phyloP scores from a whole-genome alignment of 139 green algal species.

The Micromonas commoda region DNA sequence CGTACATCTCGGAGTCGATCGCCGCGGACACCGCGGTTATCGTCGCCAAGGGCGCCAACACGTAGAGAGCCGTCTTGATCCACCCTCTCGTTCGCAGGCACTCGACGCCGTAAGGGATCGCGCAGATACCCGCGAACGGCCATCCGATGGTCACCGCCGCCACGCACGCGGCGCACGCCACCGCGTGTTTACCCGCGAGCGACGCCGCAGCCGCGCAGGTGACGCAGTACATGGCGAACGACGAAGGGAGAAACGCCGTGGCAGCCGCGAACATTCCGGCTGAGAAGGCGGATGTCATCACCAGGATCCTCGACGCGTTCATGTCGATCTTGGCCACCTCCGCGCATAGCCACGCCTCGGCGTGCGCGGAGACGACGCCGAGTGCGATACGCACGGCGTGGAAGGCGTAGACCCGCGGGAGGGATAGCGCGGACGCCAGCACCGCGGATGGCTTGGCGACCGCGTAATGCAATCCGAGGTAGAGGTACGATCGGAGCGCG shows the following conservation, averaged over 20 bases:
- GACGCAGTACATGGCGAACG: slow-evolving; percentile 69
- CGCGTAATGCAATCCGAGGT: slow-evolving; percentile 42
- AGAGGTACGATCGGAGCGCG: slow-evolving; percentile 71
- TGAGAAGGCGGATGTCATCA: slow-evolving; percentile 31
- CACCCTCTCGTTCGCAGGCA: not conserved
- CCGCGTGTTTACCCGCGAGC: slow-evolving; percentile 62
- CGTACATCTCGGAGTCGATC: slow-evolving; percentile 13
- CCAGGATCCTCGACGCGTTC: not conserved
- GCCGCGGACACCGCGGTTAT: not conserved
- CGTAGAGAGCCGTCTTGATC: not conserved
- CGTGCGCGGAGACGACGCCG: slow-evolving; percentile 43
- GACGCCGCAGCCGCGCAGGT: slow-evolving; percentile 57
- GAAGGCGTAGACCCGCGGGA: slow-evolving; percentile 48
- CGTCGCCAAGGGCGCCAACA: not conserved
- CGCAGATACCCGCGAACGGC: slow-evolving; percentile 57
- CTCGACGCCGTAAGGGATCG: slow-evolving; percentile 51
- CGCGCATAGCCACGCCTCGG: slow-evolving; percentile 48
- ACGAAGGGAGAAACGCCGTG: slow-evolving; percentile 64
- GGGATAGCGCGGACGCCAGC: not conserved
- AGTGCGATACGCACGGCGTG: slow-evolving; percentile 47
- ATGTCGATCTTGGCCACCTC: slow-evolving; percentile 27
- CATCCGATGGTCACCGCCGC: slow-evolving; percentile 69
- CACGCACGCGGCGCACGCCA: slow-evolving; percentile 51
- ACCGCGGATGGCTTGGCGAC: not conserved
- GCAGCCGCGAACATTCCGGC: slow-evolving; percentile 55